A percentile compares a stretch with the other conserved stretches of the same genome.
Evolutionary conservation across 495 filamentous ascomycete genomes (phyloP).

Genomic region (Beverwykella pulmonaria): DNA sequence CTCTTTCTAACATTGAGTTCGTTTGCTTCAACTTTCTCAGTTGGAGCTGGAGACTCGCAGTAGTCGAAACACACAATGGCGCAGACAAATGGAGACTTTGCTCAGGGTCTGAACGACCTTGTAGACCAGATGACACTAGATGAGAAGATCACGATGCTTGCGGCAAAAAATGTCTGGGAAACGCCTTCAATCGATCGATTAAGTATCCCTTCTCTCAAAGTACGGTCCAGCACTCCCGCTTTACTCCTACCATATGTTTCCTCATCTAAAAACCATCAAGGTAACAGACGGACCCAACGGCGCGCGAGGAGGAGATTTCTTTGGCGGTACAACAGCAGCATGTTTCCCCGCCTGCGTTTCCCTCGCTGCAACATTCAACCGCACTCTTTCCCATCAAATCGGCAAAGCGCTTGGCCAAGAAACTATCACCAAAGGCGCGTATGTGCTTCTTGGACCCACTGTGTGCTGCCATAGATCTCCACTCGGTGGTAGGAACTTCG

Average conservation of each 20-base stretch:
- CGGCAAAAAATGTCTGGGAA: conserved; percentile 8
- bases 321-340: conserved; percentile 15
- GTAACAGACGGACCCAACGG: conserved; percentile 26
- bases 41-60: neutral
- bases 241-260: neutral
- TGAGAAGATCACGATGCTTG: conserved; percentile 7
- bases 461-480: conserved; percentile 77
- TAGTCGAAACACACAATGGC: neutral
- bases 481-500: conserved; percentile 75
- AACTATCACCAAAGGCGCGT: conserved; percentile 68
- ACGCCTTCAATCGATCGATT: neutral
- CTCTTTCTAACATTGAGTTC: neutral
- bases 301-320: conserved; percentile 16
- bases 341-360: conserved; percentile 50
- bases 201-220: conserved; percentile 7
- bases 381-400: conserved; percentile 59
- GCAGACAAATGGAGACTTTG: neutral
- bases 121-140: conserved; percentile 6
- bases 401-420: conserved; percentile 68
- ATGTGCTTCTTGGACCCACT: conserved; percentile 73
- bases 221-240: neutral
- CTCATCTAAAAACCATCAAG: neutral
- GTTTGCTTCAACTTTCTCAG: neutral
- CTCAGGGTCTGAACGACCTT: neutral
- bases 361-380: conserved; percentile 73